Conservation (phyloP, 1,284 basidiomycete genomes). For the Cystobasidium slooffiae region DNA sequence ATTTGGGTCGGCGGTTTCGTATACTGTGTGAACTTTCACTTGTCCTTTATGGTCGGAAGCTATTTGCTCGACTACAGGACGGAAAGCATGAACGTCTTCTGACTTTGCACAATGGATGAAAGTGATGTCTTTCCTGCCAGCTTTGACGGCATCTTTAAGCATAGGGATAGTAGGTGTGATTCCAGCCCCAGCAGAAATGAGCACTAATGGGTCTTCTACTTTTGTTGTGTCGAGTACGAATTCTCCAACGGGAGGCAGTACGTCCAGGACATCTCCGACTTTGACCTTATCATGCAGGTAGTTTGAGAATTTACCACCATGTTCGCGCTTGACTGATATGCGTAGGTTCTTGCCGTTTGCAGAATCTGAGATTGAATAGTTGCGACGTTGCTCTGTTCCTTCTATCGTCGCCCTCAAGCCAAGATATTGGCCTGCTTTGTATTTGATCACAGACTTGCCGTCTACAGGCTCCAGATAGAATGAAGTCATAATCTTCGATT, state of each 20-base stretch:
- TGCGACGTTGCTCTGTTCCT: slow-evolving; percentile 50
- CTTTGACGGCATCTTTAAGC: slow-evolving; percentile 47
- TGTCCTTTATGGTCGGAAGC: neutral
- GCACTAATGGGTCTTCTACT: slow-evolving; percentile 52
- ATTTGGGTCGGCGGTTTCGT: slow-evolving; percentile 3
- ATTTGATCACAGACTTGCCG: slow-evolving; percentile 49
- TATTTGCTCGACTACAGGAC: neutral
- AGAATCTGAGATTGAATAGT: slow-evolving; percentile 54
- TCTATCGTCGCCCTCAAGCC: slow-evolving; percentile 45
- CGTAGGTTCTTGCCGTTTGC: slow-evolving; percentile 51
- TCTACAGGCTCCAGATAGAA: slow-evolving; percentile 53
- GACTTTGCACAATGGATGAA: slow-evolving; percentile 11
- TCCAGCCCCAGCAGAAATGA: slow-evolving; percentile 55
- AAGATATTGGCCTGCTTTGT: slow-evolving; percentile 54
- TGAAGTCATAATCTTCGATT: slow-evolving; percentile 51
- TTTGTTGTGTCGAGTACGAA: slow-evolving; percentile 51
- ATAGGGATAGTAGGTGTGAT: slow-evolving; percentile 55
- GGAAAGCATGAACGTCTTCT: slow-evolving; percentile 20
- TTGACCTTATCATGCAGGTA: slow-evolving; percentile 50
- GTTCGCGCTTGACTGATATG: slow-evolving; percentile 53
- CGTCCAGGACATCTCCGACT: slow-evolving; percentile 51
- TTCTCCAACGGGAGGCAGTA: slow-evolving; percentile 53
- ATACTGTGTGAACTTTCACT: slow-evolving; percentile 5
- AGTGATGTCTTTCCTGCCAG: slow-evolving; percentile 3
- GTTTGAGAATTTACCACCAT: slow-evolving; percentile 44